These are phyloP conservation scores for Ogataea degrootiae DNA, from an alignment of 805 yeast species.

Conservation along the genomic window DNA sequence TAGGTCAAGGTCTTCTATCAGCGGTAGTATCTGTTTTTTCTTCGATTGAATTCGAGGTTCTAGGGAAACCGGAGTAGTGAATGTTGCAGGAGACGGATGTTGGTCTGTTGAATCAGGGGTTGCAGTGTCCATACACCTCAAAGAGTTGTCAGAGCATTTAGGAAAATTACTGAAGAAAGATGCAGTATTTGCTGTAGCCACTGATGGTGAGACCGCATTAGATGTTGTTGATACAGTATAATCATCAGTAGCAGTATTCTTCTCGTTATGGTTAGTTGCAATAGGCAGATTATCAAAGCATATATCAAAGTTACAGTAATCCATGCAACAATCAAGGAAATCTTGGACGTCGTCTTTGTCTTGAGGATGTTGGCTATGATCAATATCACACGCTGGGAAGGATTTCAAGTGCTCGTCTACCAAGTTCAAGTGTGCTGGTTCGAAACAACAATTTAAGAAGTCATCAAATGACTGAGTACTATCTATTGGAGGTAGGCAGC, in stretches of 20 bases:
- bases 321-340: conserved; percentile 21
- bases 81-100: too few species aligned
- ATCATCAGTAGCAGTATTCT: background rate
- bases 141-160: background rate
- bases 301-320: conserved; percentile 22
- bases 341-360: background rate
- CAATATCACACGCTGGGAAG: conserved; percentile 1
- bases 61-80: too few species aligned
- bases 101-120: too few species aligned
- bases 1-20: background rate
- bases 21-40: background rate
- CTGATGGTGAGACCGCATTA: too few species aligned
- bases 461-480: conserved; percentile 14
- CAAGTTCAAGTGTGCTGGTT: conserved; percentile 17
- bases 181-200: too few species aligned
- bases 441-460: conserved; percentile 21
- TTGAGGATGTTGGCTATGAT: conserved; percentile 1
- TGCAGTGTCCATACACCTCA: too few species aligned
- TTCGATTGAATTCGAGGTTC: too few species aligned
- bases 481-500: conserved; percentile 5
- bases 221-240: background rate
- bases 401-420: background rate
- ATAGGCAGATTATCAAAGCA: conserved; percentile 4
- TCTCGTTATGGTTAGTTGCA: background rate
- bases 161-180: background rate